phyloP scores from a whole-genome alignment of 208 protist species.

The Porcisia deanei region DNA sequence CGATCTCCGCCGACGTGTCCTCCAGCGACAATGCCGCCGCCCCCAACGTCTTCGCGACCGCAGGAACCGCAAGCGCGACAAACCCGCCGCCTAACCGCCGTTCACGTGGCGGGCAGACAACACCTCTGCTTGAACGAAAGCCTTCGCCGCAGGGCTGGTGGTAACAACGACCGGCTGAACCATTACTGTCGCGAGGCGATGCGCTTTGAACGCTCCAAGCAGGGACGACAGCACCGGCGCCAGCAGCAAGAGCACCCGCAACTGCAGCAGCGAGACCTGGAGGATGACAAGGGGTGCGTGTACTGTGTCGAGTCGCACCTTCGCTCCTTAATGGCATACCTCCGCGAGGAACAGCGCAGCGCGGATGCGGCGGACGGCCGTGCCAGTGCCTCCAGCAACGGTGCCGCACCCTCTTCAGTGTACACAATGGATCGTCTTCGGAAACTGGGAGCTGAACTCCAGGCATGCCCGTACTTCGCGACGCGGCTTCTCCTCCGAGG shows the following conservation, averaged over 20 bases:
- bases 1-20: neutral
- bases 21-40: neutral
- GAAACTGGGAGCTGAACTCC: slow-evolving; percentile 46
- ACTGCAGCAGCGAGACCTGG: neutral
- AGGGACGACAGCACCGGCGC: slow-evolving; percentile 41
- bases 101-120: slow-evolving; percentile 91
- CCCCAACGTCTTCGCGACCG: slow-evolving; percentile 3
- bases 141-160: slow-evolving; percentile 34
- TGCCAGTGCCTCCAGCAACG: neutral
- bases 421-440: slow-evolving; percentile 60
- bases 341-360: slow-evolving; percentile 23
- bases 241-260: slow-evolving; percentile 1
- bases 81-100: slow-evolving; percentile 43
- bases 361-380: neutral
- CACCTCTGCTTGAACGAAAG: slow-evolving; percentile 90
- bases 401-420: neutral
- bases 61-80: slow-evolving; percentile 1
- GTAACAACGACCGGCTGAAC: slow-evolving; percentile 74
- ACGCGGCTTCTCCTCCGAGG: slow-evolving; percentile 66
- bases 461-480: slow-evolving; percentile 81
- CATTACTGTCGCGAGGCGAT: slow-evolving; percentile 94
- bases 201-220: slow-evolving; percentile 55
- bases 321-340: slow-evolving; percentile 24
- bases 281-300: slow-evolving; percentile 39
- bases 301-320: slow-evolving; percentile 41